Base-by-base conservation (phyloP, 768 basidiomycete species). In the Guyanaporus albipodus region DNA sequence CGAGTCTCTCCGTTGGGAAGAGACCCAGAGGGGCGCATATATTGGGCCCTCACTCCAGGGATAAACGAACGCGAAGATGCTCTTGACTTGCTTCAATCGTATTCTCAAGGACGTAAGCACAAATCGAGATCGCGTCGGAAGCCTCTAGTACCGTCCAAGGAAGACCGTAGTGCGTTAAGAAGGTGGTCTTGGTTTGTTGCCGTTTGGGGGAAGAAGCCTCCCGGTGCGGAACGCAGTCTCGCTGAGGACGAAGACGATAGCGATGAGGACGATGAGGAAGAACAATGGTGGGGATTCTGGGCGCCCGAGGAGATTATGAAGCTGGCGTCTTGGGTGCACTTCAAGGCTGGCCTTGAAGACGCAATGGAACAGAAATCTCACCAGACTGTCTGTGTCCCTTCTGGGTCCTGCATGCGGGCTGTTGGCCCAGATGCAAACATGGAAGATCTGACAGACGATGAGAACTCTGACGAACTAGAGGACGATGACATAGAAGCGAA, bases 101-200 rank as follows among this genome's bases (percentile, higher is more conserved):
- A 45, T 28, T 52, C 60, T 24, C 68, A 53, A 42, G 66, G 53
- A 43, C 66, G 50, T 40, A 46, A 50, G 34, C 65, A 65, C 36
- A 72, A 59, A 56, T 55, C 48, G 42, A 63, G 46, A 73, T 73
- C 56, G 46, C 65, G 43, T 50, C 75, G 62, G 56, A 75, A 67
- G 57, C 69, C 63, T 23, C 69, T 61, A 44, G 60, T 61, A 22
- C 67, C 64, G 24, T 72, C 71, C 8, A 63, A 68, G 24, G 77
- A 78, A 12, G 78, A 82, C n/a, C 69, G 80, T n/a, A 60, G 62
- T 18, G 64, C 70, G 27, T 63, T 83, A 62, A 74, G 62, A 48
- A 73, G 77, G 26, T 91, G 88, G 87, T 72, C 79, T 1, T 88
- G 83, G 83, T 85, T 87, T 60, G 57, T 91, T n/a, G 80, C 77